These are phyloP conservation scores for Mortierella sp. DNA, from an alignment of 371 early-diverging fungal genomes.

Conservation along the genomic window DNA sequence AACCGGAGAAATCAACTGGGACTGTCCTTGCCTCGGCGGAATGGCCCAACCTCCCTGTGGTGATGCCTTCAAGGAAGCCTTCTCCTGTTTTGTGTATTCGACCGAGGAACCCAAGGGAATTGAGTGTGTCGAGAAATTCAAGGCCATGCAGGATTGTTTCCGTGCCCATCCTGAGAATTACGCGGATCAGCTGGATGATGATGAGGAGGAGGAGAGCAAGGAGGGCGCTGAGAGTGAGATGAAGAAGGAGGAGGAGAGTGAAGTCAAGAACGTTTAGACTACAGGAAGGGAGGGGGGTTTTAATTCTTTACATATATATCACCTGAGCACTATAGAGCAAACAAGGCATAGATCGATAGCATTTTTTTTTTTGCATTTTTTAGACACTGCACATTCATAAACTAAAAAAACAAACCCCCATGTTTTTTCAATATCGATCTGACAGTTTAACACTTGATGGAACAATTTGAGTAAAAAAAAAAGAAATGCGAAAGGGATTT, in stretches of 20 bases:
- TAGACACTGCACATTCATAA: background rate
- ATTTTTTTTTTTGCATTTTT: background rate
- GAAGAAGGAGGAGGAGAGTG: background rate
- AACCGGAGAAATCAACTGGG: slow-evolving; percentile 99
- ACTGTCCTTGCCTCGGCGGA: slow-evolving; percentile 96
- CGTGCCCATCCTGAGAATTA: slow-evolving; percentile 85
- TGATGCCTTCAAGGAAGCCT: slow-evolving; percentile 95
- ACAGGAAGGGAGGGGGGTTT: no score
- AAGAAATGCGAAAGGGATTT: background rate
- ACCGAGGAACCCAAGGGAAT: slow-evolving; percentile 82
- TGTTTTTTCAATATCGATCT: background rate
- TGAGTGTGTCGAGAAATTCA: slow-evolving; percentile 88
- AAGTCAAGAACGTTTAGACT: slow-evolving; percentile 32
- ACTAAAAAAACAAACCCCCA: background rate
- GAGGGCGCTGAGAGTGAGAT: slow-evolving; percentile 12
- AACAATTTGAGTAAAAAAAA: background rate
- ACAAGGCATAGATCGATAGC: no score
- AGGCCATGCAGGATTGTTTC: slow-evolving; percentile 92
- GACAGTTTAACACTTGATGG: background rate
- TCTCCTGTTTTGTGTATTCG: slow-evolving; percentile 96
- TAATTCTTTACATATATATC: no score
- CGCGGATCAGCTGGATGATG: slow-evolving; percentile 57
- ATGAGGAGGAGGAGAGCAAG: slow-evolving; percentile 24
- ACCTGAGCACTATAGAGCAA: no score
- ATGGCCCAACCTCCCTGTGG: slow-evolving; percentile 98